phyloP scores from a whole-genome alignment of 495 filamentous ascomycete genomes.

The Xylaria scruposa region DNA sequence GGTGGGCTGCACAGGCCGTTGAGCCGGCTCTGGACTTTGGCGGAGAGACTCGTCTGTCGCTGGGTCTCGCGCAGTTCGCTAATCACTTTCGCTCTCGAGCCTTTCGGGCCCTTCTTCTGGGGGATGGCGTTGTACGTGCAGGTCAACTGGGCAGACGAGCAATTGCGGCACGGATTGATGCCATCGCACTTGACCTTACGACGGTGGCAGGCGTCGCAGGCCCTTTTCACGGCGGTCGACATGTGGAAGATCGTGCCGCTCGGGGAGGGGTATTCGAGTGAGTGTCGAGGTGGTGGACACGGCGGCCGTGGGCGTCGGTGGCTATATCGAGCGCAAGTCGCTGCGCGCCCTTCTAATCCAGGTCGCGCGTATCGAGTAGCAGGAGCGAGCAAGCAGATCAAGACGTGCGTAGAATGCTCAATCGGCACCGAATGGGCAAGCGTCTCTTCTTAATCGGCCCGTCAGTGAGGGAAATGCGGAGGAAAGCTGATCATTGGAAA shows the following conservation, averaged over 20 bases:
- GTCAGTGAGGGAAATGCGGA: conserved; percentile 43
- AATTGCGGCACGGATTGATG: conserved; percentile 74
- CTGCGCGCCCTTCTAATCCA: conserved; percentile 23
- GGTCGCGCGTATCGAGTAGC: conserved; percentile 28
- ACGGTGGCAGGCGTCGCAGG: conserved; percentile 83
- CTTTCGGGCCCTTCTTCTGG: conserved; percentile 87
- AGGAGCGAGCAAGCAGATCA: conserved; percentile 27
- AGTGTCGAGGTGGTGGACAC: conserved; percentile 11
- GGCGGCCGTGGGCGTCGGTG: background rate
- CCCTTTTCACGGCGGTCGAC: conserved; percentile 67
- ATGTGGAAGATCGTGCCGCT: conserved; percentile 39
- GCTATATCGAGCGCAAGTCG: background rate
- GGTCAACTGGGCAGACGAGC: conserved; percentile 67
- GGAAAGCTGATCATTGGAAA: conserved; percentile 43
- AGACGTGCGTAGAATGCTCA: conserved; percentile 26
- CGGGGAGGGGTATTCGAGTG: background rate
- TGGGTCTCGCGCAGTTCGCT: conserved; percentile 74
- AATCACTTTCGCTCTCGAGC: conserved; percentile 81
- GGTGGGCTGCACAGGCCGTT: conserved; percentile 52
- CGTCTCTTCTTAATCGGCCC: conserved; percentile 42
- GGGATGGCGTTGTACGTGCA: conserved; percentile 87
- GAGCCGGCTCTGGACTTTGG: conserved; percentile 54
- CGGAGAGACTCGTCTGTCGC: conserved; percentile 62
- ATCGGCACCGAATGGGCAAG: conserved; percentile 37
- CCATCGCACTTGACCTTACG: conserved; percentile 83